phyloP scores from a whole-genome alignment of 2,329 filamentous ascomycete genomes.

The Chlorencoelia australis region DNA sequence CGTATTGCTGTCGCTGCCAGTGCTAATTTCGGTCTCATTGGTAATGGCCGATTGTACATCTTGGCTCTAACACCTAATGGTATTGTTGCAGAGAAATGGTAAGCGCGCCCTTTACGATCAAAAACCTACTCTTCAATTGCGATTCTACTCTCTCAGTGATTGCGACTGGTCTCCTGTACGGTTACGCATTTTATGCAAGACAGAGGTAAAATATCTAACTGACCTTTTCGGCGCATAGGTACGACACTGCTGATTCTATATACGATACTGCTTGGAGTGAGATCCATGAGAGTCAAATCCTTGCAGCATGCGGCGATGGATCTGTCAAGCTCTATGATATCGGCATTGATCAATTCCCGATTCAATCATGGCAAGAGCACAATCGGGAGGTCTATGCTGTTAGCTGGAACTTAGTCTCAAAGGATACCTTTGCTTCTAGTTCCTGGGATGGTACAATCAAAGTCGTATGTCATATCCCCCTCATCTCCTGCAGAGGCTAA shows the following conservation, averaged over 20 bases:
- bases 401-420: slow-evolving; percentile 83
- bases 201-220: no score
- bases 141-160: no score
- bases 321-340: slow-evolving; percentile 92
- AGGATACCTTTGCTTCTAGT: slow-evolving; percentile 81
- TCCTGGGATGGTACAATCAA: slow-evolving; percentile 97
- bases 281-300: slow-evolving; percentile 87
- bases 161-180: no score
- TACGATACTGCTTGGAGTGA: slow-evolving; percentile 96
- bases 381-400: slow-evolving; percentile 88
- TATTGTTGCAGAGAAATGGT: slow-evolving; percentile 77
- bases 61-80: slow-evolving; percentile 75
- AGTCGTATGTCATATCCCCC: slow-evolving; percentile 42
- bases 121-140: no score
- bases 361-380: slow-evolving; percentile 90
- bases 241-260: slow-evolving; percentile 93
- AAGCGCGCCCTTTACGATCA: no score
- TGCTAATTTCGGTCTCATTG: slow-evolving; percentile 95
- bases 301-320: slow-evolving; percentile 84
- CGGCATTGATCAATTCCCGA: slow-evolving; percentile 67
- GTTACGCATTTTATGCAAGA: no score
- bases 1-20: slow-evolving; percentile 81
- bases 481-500: neutral
- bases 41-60: slow-evolving; percentile 84
- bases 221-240: no score